These are phyloP conservation scores for Synchytrium microbalum DNA, from an alignment of 371 early-diverging fungal genomes.

Conservation along the genomic window DNA sequence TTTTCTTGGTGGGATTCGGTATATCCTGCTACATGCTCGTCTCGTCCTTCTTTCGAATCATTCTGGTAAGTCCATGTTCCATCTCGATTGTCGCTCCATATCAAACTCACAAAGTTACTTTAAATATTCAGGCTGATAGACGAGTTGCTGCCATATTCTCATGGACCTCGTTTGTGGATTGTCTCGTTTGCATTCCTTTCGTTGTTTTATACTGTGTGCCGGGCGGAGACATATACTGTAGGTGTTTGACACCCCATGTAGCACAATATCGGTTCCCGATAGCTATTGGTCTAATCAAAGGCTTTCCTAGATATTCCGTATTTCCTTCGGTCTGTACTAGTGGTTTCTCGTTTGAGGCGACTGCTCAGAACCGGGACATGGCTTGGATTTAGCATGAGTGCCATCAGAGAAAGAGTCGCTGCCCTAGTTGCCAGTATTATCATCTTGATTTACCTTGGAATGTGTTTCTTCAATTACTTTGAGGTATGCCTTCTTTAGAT, in stretches of 20 bases:
- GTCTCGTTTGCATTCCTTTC: slow-evolving; percentile 23
- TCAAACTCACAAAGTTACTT: too few species aligned
- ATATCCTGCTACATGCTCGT: slow-evolving; percentile 16
- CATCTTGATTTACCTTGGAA: slow-evolving; percentile 57
- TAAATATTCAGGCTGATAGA: slow-evolving; percentile 17
- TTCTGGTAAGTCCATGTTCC: slow-evolving; percentile 10
- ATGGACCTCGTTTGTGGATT: slow-evolving; percentile 13
- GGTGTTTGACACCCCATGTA: neutral
- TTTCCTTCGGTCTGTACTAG: slow-evolving; percentile 24
- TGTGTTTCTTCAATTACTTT: slow-evolving; percentile 61
- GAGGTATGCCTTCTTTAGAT: too few species aligned
- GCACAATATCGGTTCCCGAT: neutral
- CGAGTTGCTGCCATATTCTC: slow-evolving; percentile 12
- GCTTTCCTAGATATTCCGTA: slow-evolving; percentile 31
- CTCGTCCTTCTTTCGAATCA: slow-evolving; percentile 13
- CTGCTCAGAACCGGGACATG: slow-evolving; percentile 24
- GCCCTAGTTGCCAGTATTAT: slow-evolving; percentile 53
- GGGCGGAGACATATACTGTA: slow-evolving; percentile 6
- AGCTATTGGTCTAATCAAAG: neutral
- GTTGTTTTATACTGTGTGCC: slow-evolving; percentile 12
- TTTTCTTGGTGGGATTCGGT: slow-evolving; percentile 38
- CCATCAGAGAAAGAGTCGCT: slow-evolving; percentile 49
- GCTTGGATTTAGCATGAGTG: slow-evolving; percentile 14
- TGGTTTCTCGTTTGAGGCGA: slow-evolving; percentile 19
- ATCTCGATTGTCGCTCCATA: too few species aligned